These are phyloP conservation scores for Austroboletus festivus DNA, from an alignment of 768 basidiomycete genomes.

Conservation along the genomic window DNA sequence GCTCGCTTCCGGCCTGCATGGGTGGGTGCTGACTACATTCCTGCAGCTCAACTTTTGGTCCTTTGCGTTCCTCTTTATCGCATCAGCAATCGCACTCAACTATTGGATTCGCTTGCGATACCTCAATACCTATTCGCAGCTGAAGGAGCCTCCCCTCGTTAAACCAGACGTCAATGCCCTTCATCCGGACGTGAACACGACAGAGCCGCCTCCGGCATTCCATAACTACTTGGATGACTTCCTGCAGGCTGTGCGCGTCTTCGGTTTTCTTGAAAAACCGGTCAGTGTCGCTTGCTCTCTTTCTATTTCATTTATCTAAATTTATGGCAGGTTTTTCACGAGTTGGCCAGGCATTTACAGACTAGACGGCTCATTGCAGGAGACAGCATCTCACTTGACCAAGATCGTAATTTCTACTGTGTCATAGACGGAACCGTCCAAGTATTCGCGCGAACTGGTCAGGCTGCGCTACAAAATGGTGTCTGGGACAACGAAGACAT, in stretches of 20 bases:
- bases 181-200: slow-evolving; percentile 87
- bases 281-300: slow-evolving; percentile 42
- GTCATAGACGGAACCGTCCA: slow-evolving; percentile 98
- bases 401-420: slow-evolving; percentile 95
- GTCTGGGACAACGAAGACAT: slow-evolving; percentile 82
- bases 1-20: slow-evolving; percentile 18
- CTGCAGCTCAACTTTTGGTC: slow-evolving; percentile 87
- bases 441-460: slow-evolving; percentile 76
- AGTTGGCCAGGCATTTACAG: slow-evolving; percentile 93
- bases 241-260: slow-evolving; percentile 91
- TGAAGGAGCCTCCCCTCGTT: slow-evolving; percentile 77
- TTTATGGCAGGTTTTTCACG: slow-evolving; percentile 79
- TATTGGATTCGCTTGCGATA: slow-evolving; percentile 85
- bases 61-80: slow-evolving; percentile 72
- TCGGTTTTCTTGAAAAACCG: slow-evolving; percentile 95
- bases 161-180: slow-evolving; percentile 84
- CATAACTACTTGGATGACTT: slow-evolving; percentile 98
- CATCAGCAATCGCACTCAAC: slow-evolving; percentile 65
- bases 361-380: slow-evolving; percentile 94
- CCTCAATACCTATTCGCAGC: slow-evolving; percentile 68
- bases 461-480: slow-evolving; percentile 47
- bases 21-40: slow-evolving; percentile 2
- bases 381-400: slow-evolving; percentile 86
- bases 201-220: slow-evolving; percentile 71
- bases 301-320: not conserved